Conservation (phyloP, 352 stramenopile genomes). For the Thalassiosira livingstoniorum region DNA sequence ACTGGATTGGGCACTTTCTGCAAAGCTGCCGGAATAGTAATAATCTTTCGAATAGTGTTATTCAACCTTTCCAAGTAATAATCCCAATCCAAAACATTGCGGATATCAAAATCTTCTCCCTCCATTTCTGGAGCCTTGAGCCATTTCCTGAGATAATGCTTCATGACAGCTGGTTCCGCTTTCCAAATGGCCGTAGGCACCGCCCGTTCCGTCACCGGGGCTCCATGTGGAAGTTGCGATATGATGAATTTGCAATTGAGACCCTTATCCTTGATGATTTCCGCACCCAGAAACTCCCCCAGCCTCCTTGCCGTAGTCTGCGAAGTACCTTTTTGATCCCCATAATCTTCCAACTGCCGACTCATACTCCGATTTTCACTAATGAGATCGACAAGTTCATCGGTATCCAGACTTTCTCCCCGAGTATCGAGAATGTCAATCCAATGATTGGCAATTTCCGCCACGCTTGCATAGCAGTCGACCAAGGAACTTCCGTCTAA, state of each 20-base stretch:
- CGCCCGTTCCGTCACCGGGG: slow-evolving; percentile 96
- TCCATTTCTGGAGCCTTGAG: slow-evolving; percentile 91
- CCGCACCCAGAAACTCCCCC: slow-evolving; percentile 96
- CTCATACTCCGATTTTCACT: slow-evolving; percentile 99
- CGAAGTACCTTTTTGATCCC: slow-evolving; percentile 95
- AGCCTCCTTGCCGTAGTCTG: slow-evolving; percentile 97
- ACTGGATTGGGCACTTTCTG: slow-evolving; percentile 97
- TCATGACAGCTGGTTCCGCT: slow-evolving; percentile 92
- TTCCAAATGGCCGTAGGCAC: slow-evolving; percentile 99
- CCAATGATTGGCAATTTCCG: slow-evolving; percentile 97
- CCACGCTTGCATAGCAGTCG: slow-evolving; percentile 97
- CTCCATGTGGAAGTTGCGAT: slow-evolving; percentile 88
- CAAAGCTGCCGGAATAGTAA: slow-evolving; percentile 98
- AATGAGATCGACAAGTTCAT: slow-evolving; percentile 97
- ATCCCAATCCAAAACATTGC: slow-evolving; percentile 97
- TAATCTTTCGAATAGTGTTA: slow-evolving; percentile 98
- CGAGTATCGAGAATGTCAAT: slow-evolving; percentile 97
- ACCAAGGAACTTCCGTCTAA: slow-evolving; percentile 92
- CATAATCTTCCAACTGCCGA: slow-evolving; percentile 96
- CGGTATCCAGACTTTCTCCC: slow-evolving; percentile 93
- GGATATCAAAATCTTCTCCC: slow-evolving; percentile 87
- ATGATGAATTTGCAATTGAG: slow-evolving; percentile 99
- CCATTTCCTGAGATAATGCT: slow-evolving; percentile 98
- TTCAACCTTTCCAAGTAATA: slow-evolving; percentile 94
- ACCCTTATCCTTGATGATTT: slow-evolving; percentile 98